These are phyloP conservation scores for Arabidopsis lyrata DNA, from an alignment of 441 rosid genomes.

Conservation along the genomic window DNA sequence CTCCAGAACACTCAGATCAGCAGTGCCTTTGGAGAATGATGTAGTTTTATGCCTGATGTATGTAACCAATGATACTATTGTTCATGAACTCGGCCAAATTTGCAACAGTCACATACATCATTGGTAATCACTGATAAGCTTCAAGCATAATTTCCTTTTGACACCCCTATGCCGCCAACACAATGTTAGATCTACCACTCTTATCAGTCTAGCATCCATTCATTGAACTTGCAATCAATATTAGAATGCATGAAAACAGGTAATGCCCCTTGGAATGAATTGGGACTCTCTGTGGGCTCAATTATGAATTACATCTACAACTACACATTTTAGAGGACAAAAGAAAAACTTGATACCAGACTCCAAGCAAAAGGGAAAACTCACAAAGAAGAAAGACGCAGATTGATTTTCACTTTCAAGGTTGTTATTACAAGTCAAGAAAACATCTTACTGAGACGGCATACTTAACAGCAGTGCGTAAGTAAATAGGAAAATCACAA, in stretches of 20 bases:
- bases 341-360: constrained; percentile 2
- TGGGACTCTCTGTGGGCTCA: background rate
- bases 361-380: constrained; percentile 16
- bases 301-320: constrained; percentile 4
- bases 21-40: background rate
- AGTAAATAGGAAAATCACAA: constrained; percentile 31
- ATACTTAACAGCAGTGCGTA: constrained; percentile 18
- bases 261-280: constrained; percentile 10
- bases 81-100: background rate
- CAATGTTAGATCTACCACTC: constrained; percentile 2
- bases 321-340: constrained; percentile 2
- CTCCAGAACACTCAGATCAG: constrained; percentile 5
- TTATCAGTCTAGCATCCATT: constrained; percentile 1
- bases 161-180: constrained; percentile 1
- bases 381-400: constrained; percentile 14
- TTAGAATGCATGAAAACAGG: constrained; percentile 3
- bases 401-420: background rate
- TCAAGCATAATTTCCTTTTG: background rate
- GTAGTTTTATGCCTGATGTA: constrained; percentile 13
- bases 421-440: constrained; percentile 30
- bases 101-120: constrained; percentile 1
- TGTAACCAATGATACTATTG: background rate
- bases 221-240: background rate
- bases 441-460: constrained; percentile 6
- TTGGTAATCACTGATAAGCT: background rate